A percentile compares a stretch with the other conserved stretches of the same genome.
These are phyloP conservation scores for Lactarius hengduanensis DNA, from an alignment of 768 basidiomycete species.

Conservation along the genomic window DNA sequence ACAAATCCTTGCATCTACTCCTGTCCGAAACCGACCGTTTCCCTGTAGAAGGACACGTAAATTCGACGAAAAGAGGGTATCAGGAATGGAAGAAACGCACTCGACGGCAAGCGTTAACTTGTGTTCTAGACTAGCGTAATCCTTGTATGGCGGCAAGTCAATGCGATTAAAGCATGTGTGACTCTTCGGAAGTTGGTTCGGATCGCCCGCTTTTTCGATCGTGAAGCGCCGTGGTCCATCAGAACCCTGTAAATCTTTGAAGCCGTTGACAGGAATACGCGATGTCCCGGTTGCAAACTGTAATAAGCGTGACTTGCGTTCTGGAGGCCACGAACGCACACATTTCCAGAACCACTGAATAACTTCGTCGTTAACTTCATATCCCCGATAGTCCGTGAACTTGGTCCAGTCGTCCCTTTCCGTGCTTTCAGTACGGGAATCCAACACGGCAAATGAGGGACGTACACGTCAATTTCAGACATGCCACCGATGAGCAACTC, in stretches of 20 bases:
- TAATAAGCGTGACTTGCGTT: slow-evolving; percentile 92
- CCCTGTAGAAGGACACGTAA: slow-evolving; percentile 45
- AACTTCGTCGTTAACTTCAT: slow-evolving; percentile 91
- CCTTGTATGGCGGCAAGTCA: slow-evolving; percentile 97
- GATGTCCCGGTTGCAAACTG: slow-evolving; percentile 98
- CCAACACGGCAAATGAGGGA: slow-evolving; percentile 29
- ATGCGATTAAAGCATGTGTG: slow-evolving; percentile 96
- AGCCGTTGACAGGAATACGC: slow-evolving; percentile 96
- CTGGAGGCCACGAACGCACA: slow-evolving; percentile 95
- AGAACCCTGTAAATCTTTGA: slow-evolving; percentile 97
- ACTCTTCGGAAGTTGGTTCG: slow-evolving; percentile 94
- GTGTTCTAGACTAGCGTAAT: slow-evolving; percentile 90
- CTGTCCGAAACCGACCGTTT: slow-evolving; percentile 93
- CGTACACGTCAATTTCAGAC: slow-evolving; percentile 98
- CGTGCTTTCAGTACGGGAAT: slow-evolving; percentile 1
- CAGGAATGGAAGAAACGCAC: slow-evolving; percentile 48
- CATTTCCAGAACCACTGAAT: slow-evolving; percentile 99
- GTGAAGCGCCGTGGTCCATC: slow-evolving; percentile 97
- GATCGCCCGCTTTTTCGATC: slow-evolving; percentile 98
- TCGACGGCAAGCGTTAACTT: slow-evolving; percentile 94
- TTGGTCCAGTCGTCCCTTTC: slow-evolving; percentile 95
- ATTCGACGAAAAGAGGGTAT: slow-evolving; percentile 15
- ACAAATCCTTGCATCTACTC: slow-evolving; percentile 47
- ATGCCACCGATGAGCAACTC: slow-evolving; percentile 98
- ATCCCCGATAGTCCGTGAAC: slow-evolving; percentile 98